Base-by-base conservation (phyloP, 352 stramenopile species). In the Phytophthora syringae region DNA sequence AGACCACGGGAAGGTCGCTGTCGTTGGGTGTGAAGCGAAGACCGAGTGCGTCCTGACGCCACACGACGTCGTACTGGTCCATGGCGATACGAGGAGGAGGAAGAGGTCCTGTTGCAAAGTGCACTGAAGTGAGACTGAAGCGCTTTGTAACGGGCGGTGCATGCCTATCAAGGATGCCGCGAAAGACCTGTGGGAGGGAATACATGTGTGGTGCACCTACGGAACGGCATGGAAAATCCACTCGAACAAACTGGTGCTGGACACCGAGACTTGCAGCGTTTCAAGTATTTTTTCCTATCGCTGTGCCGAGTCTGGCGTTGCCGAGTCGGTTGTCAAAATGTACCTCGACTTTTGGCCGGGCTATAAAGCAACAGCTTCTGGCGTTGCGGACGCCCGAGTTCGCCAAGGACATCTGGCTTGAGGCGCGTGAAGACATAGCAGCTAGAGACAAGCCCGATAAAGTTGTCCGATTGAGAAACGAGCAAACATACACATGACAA, bases 21-120 rank as follows among this genome's bases (percentile, higher is more conserved):
- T 88, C 79, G 50, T 89, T 87, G 50, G 82, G 84, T 54, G 84
- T 93, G 74, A 93, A 93, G 70, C 80, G 79, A 64, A 93, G 52
- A 18, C 80, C 79, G 18, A 93, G 67, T 32, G 72, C 62, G 47
- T 79, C 76, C 13, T 79, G 66, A 34, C 72, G 60, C 84, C 84
- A 93, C 15, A 79, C 70, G 16, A 93, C 68, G 55, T 93, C 84
- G 69, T 86, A 91, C 7, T 58, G 50, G 30, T 45, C 63, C 44
- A 63, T 57, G 40, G 11, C 12, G 13, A 39, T 27, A 15, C 7
- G 28, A 37, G 32, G 13, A 25, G 9, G 44, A n/a, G 36, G 58
- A 25, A 18, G 1, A 22, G 61, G 62, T 59, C 61, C 10, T 54
- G 34, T 70, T 44, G 48, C 54, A 39, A 60, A 70, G 47, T 70